phyloP scores from a whole-genome alignment of 2,329 filamentous ascomycete species.

The Immersiporthe knoxdaviesiana region DNA sequence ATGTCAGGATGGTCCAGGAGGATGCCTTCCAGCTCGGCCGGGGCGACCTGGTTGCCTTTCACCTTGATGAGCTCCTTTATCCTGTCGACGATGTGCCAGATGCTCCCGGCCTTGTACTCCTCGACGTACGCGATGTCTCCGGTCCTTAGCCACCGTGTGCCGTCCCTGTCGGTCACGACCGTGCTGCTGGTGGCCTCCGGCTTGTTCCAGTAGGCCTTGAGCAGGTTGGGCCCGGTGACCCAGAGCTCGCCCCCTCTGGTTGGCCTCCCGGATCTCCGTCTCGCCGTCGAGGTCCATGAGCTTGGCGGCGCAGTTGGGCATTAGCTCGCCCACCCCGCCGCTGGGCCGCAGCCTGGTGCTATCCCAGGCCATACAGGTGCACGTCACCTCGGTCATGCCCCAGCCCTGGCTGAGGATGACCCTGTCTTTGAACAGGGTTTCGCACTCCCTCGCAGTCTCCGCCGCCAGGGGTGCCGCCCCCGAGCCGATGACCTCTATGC shows the following conservation, averaged over 20 bases:
- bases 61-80: constrained; percentile 72
- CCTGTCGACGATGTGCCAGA: constrained; percentile 71
- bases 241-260: constrained; percentile 72
- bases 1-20: constrained; percentile 53
- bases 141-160: constrained; percentile 70
- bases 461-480: constrained; percentile 71
- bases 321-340: constrained; percentile 65
- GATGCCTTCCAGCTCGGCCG: constrained; percentile 57
- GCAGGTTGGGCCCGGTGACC: constrained; percentile 71
- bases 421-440: constrained; percentile 54
- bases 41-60: constrained; percentile 62
- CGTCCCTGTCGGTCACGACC: constrained; percentile 48
- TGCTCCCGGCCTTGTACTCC: constrained; percentile 54
- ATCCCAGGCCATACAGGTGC: constrained; percentile 68
- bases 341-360: constrained; percentile 34
- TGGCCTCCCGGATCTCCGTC: constrained; percentile 52
- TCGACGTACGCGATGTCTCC: constrained; percentile 74
- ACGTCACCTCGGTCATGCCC: constrained; percentile 87
- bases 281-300: constrained; percentile 63
- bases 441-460: constrained; percentile 62
- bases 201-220: constrained; percentile 78
- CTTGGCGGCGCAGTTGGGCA: constrained; percentile 70
- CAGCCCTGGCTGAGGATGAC: constrained; percentile 67
- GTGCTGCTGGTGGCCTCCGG: constrained; percentile 67
- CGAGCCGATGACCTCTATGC: constrained; percentile 59